Conservation (phyloP, 108 stramenopile genomes). For the Nitzschia palea region DNA sequence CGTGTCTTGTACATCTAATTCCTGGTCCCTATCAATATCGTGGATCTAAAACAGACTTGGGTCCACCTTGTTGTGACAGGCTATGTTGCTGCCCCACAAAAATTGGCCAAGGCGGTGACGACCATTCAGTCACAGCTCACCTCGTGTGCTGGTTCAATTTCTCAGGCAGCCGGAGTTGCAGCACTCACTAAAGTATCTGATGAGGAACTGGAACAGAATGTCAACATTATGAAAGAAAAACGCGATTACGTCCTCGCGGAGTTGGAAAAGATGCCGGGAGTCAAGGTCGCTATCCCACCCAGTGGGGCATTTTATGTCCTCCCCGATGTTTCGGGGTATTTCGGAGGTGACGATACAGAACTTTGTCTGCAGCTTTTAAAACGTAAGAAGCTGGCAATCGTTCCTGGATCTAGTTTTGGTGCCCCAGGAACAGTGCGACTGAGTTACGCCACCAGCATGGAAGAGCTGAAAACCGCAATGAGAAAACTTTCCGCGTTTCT, state of each 20-base stretch:
- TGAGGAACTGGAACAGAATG: slow-evolving; percentile 65
- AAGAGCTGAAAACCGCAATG: slow-evolving; percentile 85
- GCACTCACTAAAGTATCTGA: slow-evolving; percentile 78
- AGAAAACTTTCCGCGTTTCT: slow-evolving; percentile 66
- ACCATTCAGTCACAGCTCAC: slow-evolving; percentile 92
- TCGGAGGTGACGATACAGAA: slow-evolving; percentile 73
- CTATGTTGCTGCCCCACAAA: slow-evolving; percentile 80
- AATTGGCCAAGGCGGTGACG: slow-evolving; percentile 71
- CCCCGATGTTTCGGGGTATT: slow-evolving; percentile 86
- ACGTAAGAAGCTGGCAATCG: slow-evolving; percentile 85
- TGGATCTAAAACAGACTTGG: no score
- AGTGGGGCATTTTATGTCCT: slow-evolving; percentile 96
- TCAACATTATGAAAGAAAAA: slow-evolving; percentile 72
- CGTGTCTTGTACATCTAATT: no score
- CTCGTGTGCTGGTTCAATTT: slow-evolving; percentile 90
- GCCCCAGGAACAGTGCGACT: slow-evolving; percentile 89
- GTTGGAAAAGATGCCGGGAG: slow-evolving; percentile 67
- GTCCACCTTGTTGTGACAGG: no score
- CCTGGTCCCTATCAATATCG: no score
- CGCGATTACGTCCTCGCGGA: slow-evolving; percentile 84
- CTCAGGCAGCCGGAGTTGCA: slow-evolving; percentile 92
- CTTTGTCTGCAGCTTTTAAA: slow-evolving; percentile 90
- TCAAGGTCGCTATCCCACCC: slow-evolving; percentile 67
- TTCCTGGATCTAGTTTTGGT: slow-evolving; percentile 95
- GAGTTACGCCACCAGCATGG: slow-evolving; percentile 94